Evolutionary conservation across 1,139 yeast species (phyloP).

Genomic region (Blastobotrys raffinosifermentans): DNA sequence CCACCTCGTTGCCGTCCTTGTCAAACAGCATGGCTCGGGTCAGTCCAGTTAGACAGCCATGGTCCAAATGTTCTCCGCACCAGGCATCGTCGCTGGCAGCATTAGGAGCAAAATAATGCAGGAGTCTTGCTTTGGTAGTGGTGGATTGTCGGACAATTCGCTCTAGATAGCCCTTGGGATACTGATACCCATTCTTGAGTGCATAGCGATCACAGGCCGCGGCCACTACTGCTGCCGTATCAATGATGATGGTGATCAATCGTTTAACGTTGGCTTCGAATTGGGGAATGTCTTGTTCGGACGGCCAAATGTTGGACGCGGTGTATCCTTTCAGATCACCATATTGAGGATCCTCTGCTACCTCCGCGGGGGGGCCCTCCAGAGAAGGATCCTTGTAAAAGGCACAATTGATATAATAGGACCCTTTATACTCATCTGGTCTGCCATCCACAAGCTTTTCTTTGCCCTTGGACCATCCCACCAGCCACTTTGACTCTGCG

Average conservation of each 20-base stretch:
- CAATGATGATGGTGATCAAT: slow-evolving; percentile 44
- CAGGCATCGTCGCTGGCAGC: slow-evolving; percentile 31
- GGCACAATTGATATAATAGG: slow-evolving; percentile 56
- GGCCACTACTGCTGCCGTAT: slow-evolving; percentile 48
- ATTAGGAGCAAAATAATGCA: slow-evolving; percentile 45
- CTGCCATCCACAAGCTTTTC: slow-evolving; percentile 40
- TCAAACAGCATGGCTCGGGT: slow-evolving; percentile 53
- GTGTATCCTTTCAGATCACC: slow-evolving; percentile 42
- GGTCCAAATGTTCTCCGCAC: slow-evolving; percentile 66
- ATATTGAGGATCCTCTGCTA: slow-evolving; percentile 26
- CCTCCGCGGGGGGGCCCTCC: slow-evolving; percentile 36
- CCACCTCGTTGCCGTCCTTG: slow-evolving; percentile 27
- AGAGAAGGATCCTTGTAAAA: slow-evolving; percentile 41
- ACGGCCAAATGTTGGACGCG: slow-evolving; percentile 56
- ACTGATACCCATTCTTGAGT: slow-evolving; percentile 18
- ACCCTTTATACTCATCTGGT: slow-evolving; percentile 53
- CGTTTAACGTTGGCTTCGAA: slow-evolving; percentile 27
- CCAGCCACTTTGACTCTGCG: slow-evolving; percentile 47
- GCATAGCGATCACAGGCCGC: slow-evolving; percentile 45
- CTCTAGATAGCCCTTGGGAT: slow-evolving; percentile 39
- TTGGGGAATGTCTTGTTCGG: slow-evolving; percentile 25
- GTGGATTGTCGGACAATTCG: slow-evolving; percentile 46
- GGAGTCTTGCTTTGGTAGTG: slow-evolving; percentile 53
- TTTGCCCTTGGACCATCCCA: slow-evolving; percentile 65
- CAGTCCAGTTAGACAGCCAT: slow-evolving; percentile 56